These are phyloP conservation scores for Nitzschia inconspicua DNA, from an alignment of 108 stramenopile genomes.

Conservation along the genomic window DNA sequence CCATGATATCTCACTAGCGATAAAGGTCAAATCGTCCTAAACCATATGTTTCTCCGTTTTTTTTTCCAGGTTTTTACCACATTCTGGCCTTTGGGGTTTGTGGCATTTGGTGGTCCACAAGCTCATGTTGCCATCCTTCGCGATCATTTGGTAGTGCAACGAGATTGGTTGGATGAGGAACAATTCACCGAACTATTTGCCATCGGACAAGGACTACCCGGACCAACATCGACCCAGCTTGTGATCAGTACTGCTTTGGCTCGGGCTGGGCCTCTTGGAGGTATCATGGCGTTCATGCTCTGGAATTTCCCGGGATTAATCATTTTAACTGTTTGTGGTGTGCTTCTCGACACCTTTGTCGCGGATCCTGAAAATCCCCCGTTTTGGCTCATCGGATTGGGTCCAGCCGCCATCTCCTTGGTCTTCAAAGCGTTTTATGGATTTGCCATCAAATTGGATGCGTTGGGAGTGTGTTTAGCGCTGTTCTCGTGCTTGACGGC, in stretches of 20 bases:
- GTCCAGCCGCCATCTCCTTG: conserved; percentile 83
- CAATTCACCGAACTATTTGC: conserved; percentile 80
- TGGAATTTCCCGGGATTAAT: conserved; percentile 79
- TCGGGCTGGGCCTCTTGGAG: conserved; percentile 83
- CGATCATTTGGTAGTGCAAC: conserved; percentile 84
- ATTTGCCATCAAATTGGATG: conserved; percentile 43
- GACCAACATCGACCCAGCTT: conserved; percentile 88
- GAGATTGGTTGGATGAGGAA: conserved; percentile 87
- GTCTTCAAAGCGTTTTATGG: conserved; percentile 89
- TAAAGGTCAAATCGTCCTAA: background rate
- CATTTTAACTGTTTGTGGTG: conserved; percentile 56
- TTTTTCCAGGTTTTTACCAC: too few species aligned
- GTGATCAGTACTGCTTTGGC: conserved; percentile 81
- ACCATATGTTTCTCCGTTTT: background rate
- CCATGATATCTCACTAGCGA: too few species aligned
- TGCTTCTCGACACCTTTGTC: conserved; percentile 58
- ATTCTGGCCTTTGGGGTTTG: conserved; percentile 79
- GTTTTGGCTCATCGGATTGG: conserved; percentile 80
- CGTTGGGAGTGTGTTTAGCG: too few species aligned
- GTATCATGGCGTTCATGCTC: conserved; percentile 71
- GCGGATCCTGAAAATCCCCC: conserved; percentile 82
- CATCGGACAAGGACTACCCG: conserved; percentile 83
- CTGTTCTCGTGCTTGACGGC: conserved; percentile 51
- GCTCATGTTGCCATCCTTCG: conserved; percentile 88
- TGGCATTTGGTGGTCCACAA: conserved; percentile 90